A percentile compares a stretch with the other conserved stretches of the same genome.
phyloP scores from a whole-genome alignment of 2,329 filamentous ascomycete genomes.

The Zymoseptoria ardabiliae region DNA sequence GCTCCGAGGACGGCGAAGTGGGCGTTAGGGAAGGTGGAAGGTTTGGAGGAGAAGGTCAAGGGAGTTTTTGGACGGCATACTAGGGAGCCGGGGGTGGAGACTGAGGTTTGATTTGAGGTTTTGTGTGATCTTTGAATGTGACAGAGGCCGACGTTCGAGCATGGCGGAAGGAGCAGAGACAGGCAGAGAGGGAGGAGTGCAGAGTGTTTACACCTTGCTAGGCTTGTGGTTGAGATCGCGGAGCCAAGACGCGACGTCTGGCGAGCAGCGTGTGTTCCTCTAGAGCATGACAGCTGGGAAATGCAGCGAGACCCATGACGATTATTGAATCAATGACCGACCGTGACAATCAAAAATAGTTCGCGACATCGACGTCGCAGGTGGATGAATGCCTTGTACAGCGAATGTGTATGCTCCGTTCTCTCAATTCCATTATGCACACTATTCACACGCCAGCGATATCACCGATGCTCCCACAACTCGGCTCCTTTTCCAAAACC shows the following conservation, averaged over 20 bases:
- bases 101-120: constrained; percentile 49
- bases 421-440: neutral
- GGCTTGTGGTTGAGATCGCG: too few species aligned
- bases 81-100: constrained; percentile 56
- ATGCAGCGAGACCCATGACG: too few species aligned
- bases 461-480: neutral
- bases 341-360: neutral
- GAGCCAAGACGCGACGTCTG: too few species aligned
- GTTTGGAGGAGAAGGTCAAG: constrained; percentile 40
- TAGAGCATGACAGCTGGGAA: too few species aligned
- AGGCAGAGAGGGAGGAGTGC: too few species aligned
- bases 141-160: too few species aligned
- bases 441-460: neutral
- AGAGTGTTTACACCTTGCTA: too few species aligned
- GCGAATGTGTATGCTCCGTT: neutral
- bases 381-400: neutral
- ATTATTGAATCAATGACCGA: too few species aligned
- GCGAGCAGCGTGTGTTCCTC: too few species aligned
- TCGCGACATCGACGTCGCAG: neutral
- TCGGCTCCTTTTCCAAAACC: neutral
- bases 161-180: too few species aligned
- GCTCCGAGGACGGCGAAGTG: constrained; percentile 49
- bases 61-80: constrained; percentile 52
- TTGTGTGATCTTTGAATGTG: too few species aligned
- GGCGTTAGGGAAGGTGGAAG: constrained; percentile 52